Percentiles rank a stretch among this genome's conserved stretches.
Conservation (phyloP, 2,329 filamentous ascomycete species). For the Alternaria postmessia region DNA sequence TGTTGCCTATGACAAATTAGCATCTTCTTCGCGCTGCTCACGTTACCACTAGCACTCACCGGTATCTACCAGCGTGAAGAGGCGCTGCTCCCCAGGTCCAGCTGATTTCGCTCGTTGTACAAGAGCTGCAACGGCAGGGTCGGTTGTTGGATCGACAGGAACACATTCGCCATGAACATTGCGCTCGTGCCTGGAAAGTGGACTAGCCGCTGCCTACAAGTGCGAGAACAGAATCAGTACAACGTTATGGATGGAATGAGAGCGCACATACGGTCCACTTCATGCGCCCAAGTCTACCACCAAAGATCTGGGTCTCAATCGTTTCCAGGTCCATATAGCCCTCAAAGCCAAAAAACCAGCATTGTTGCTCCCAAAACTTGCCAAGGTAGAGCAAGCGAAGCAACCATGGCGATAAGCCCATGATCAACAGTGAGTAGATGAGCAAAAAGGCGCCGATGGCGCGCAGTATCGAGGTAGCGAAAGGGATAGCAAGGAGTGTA, state of each 20-base stretch:
- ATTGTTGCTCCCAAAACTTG: slow-evolving; percentile 53
- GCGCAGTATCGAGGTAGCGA: too few species aligned
- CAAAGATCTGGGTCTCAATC: slow-evolving; percentile 53
- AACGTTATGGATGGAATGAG: background rate
- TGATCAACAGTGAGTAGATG: slow-evolving; percentile 37
- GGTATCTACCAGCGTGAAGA: slow-evolving; percentile 46
- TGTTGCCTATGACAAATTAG: slow-evolving; percentile 41
- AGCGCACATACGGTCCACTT: slow-evolving; percentile 45
- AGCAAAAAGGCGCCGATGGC: slow-evolving; percentile 27
- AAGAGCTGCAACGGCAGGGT: slow-evolving; percentile 27
- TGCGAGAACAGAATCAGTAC: background rate
- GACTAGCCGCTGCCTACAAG: slow-evolving; percentile 25
- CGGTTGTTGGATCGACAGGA: slow-evolving; percentile 42
- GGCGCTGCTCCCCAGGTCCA: slow-evolving; percentile 35
- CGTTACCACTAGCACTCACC: slow-evolving; percentile 23
- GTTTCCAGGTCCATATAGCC: slow-evolving; percentile 51
- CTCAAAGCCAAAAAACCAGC: slow-evolving; percentile 56
- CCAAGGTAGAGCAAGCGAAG: slow-evolving; percentile 50
- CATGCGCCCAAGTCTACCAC: slow-evolving; percentile 45
- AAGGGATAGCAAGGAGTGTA: slow-evolving; percentile 16
- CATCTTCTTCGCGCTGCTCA: background rate
- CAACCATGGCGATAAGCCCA: slow-evolving; percentile 45
- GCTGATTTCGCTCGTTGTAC: slow-evolving; percentile 35
- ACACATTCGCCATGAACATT: slow-evolving; percentile 43
- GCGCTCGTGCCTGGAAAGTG: slow-evolving; percentile 44